phyloP scores from a whole-genome alignment of 2,329 filamentous ascomycete genomes.

The Beauveria caledonica region DNA sequence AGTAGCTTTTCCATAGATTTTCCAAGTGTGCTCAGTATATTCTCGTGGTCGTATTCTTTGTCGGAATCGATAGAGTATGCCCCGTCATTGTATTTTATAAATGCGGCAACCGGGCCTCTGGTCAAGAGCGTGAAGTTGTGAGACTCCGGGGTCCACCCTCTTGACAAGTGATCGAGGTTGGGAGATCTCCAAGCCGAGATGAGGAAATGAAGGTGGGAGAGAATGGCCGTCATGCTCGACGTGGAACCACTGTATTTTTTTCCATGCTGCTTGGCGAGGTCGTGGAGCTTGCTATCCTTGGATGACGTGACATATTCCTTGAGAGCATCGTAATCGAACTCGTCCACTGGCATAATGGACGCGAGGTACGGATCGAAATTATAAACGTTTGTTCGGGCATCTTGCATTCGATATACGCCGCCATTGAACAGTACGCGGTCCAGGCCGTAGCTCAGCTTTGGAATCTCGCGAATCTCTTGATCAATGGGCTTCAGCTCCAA shows the following conservation, averaged over 20 bases:
- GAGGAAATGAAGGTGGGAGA: conserved; percentile 89
- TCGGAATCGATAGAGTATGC: conserved; percentile 93
- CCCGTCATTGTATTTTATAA: conserved; percentile 74
- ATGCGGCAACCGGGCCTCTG: conserved; percentile 68
- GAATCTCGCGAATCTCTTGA: conserved; percentile 34
- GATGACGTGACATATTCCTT: conserved; percentile 89
- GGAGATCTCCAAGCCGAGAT: conserved; percentile 75
- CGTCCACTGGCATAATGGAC: conserved; percentile 82
- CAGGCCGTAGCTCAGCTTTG: conserved; percentile 63
- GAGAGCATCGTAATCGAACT: conserved; percentile 86
- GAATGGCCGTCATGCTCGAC: conserved; percentile 84
- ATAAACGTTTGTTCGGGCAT: conserved; percentile 77
- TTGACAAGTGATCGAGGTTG: conserved; percentile 58
- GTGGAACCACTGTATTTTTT: conserved; percentile 91
- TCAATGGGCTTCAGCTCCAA: conserved; percentile 25
- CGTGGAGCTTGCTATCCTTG: conserved; percentile 63
- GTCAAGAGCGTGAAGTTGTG: conserved; percentile 63
- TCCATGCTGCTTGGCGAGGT: conserved; percentile 54
- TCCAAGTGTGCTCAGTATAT: conserved; percentile 82
- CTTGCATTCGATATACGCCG: conserved; percentile 85
- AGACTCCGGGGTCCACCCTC: conserved; percentile 54
- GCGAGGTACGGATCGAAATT: conserved; percentile 96
- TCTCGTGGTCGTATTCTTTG: conserved; percentile 80
- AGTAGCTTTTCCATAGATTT: conserved; percentile 96
- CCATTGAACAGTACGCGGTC: conserved; percentile 93